These are phyloP conservation scores for Datisca glomerata DNA, from an alignment of 306 rosid genomes.

Conservation along the genomic window DNA sequence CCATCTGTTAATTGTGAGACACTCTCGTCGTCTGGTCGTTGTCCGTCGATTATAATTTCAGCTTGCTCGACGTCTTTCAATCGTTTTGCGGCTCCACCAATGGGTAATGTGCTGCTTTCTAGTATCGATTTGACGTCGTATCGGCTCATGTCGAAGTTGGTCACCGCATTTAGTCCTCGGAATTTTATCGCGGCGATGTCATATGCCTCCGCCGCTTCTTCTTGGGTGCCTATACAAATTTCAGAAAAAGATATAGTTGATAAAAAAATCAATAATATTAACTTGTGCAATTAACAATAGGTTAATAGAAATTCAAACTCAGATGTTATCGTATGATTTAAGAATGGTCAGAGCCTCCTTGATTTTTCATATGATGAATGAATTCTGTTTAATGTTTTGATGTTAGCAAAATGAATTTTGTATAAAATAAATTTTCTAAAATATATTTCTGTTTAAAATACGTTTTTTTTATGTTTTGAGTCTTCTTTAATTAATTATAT, in stretches of 20 bases:
- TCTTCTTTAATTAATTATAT: too few relatives aligned
- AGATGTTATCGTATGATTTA: too few relatives aligned
- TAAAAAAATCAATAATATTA: not conserved
- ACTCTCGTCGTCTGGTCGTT: conserved; percentile 16
- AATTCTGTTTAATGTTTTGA: too few relatives aligned
- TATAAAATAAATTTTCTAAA: too few relatives aligned
- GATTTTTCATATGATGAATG: too few relatives aligned
- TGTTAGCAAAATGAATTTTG: too few relatives aligned
- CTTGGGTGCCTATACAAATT: conserved; percentile 52
- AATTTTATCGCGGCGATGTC: conserved; percentile 92
- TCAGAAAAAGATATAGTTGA: too few relatives aligned
- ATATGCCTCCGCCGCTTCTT: conserved; percentile 96
- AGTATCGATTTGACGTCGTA: conserved; percentile 78
- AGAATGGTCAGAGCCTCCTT: too few relatives aligned
- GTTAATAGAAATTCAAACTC: too few relatives aligned
- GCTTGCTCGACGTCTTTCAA: conserved; percentile 55
- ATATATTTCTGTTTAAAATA: too few relatives aligned
- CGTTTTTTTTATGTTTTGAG: too few relatives aligned
- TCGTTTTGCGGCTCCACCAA: conserved; percentile 72
- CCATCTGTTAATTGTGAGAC: conserved; percentile 26
- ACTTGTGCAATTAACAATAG: not conserved
- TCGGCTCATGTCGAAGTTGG: conserved; percentile 91
- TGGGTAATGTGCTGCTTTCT: conserved; percentile 66
- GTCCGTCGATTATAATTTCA: conserved; percentile 16
- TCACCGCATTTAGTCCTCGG: conserved; percentile 80